Base-by-base conservation (phyloP, 2,329 filamentous ascomycete genomes). In the Fusarium torreyae region DNA sequence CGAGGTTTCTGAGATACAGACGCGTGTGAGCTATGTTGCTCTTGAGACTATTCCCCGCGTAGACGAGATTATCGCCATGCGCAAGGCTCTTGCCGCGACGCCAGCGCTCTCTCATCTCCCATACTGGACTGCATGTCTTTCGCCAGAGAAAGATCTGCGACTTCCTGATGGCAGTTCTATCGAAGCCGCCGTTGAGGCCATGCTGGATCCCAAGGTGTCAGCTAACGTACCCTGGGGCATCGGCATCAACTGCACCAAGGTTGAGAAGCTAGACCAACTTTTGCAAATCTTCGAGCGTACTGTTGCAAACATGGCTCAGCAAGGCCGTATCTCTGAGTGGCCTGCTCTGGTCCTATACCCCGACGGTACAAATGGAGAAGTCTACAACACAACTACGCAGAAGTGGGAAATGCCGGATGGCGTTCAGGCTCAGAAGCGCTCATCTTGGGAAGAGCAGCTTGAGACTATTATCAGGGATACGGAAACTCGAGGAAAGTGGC, bases 221-320 rank as follows among this genome's bases (percentile, higher is more conserved):
- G 15, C 49, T 1, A 70, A 66, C 6, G 64, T 77, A 5, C 89
- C 89, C 0, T 89, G 86, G 86, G 89, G 86, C 0, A 83, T 92
- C 24, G 90, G 90, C 3, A 85, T 92, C 73, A 92, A 92, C 77
- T 92, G 90, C 76, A 92, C 86, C 38, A 91, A 90, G 76, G 84
- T 92, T 34, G 82, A 85, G 50, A 89, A 91, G 75, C 81, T 93
- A 31, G 84, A 85, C 3, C 74, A 78, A 1, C 77, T 91, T 17
- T 78, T 93, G 18, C 78, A 77, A 18, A 80, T 85, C 49, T 90
- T 87, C 51, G 87, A 91, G 70, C 80, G 78, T 5, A 83, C 80
- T 10, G 75, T 89, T 17, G 60, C 65, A 11, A 66, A 60, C n/a
- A 53, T 87, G 68, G 57, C 83, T 3, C 52, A 73, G 6, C 68